Evolutionary conservation across 768 basidiomycete species (phyloP).

Genomic region (Artomyces pyxidatus): DNA sequence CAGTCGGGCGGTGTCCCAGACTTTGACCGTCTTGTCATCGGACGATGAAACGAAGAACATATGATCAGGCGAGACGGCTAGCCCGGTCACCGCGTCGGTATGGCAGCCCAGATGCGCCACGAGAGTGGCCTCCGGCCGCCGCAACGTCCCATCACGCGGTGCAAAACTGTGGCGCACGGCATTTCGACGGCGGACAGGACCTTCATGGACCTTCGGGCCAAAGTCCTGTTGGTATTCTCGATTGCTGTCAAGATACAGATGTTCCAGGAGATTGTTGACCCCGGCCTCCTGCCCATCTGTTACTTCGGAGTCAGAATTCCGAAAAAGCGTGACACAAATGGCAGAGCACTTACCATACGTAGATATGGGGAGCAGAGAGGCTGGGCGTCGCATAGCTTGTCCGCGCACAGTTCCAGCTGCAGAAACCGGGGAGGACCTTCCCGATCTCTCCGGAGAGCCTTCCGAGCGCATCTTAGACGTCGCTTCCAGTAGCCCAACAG

Average conservation of each 20-base stretch:
- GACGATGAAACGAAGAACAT: slow-evolving; percentile 91
- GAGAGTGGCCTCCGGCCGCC: slow-evolving; percentile 68
- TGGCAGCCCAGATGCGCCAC: slow-evolving; percentile 84
- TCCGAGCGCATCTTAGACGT: slow-evolving; percentile 62
- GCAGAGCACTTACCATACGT: slow-evolving; percentile 52
- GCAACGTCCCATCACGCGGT: slow-evolving; percentile 50
- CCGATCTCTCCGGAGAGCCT: slow-evolving; percentile 64
- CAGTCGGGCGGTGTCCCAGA: slow-evolving; percentile 89
- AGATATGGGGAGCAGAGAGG: slow-evolving; percentile 54
- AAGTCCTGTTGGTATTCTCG: slow-evolving; percentile 86
- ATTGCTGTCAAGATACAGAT: slow-evolving; percentile 80
- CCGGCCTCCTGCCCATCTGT: slow-evolving; percentile 86
- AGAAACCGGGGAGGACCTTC: slow-evolving; percentile 69
- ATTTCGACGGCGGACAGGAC: slow-evolving; percentile 71
- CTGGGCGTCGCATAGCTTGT: slow-evolving; percentile 36
- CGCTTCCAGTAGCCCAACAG: slow-evolving; percentile 72
- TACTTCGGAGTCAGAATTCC: not conserved
- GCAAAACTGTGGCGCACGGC: slow-evolving; percentile 61
- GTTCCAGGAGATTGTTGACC: slow-evolving; percentile 83
- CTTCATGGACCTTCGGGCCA: slow-evolving; percentile 80
- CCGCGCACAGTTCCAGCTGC: slow-evolving; percentile 48
- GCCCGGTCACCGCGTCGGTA: slow-evolving; percentile 64
- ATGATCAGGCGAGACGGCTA: slow-evolving; percentile 90
- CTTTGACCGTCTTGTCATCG: slow-evolving; percentile 88
- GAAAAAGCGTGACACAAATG: not conserved